These are phyloP conservation scores for Casuarina equisetifolia DNA, from an alignment of 306 rosid species.

Conservation along the genomic window DNA sequence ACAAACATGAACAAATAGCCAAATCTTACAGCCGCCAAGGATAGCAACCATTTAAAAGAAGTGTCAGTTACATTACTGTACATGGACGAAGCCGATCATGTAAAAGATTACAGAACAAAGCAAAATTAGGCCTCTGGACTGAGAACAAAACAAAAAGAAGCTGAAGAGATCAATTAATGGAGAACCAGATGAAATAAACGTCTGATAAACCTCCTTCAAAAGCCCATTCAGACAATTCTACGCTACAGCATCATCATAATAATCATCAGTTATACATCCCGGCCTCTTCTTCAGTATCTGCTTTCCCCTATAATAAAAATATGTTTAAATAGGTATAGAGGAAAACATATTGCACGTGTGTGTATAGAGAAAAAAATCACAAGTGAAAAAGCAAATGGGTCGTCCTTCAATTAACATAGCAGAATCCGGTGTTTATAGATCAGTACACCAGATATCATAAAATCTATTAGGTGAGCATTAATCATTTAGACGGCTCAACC, in stretches of 20 bases:
- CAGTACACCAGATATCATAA: too few species aligned
- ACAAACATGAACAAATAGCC: constrained; percentile 3
- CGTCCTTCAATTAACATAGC: neutral
- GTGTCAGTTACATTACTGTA: constrained; percentile 43
- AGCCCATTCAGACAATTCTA: constrained; percentile 26
- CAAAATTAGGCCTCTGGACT: constrained; percentile 32
- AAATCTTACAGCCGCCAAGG: constrained; percentile 33
- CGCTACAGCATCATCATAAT: constrained; percentile 22
- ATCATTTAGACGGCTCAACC: neutral
- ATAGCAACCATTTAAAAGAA: constrained; percentile 35
- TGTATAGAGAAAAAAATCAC: neutral
- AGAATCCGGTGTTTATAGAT: neutral
- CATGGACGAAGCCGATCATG: constrained; percentile 35
- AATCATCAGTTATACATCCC: neutral
- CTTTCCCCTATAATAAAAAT: constrained; percentile 6
- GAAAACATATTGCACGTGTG: neutral
- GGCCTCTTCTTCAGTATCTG: constrained; percentile 30
- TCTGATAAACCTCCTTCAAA: constrained; percentile 52
- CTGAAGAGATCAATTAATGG: constrained; percentile 26
- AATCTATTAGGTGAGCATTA: neutral
- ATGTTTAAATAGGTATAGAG: constrained; percentile 2
- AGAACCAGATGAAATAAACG: constrained; percentile 45
- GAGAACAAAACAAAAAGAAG: constrained; percentile 15
- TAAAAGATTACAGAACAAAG: constrained; percentile 24
- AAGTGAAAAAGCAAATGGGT: neutral